Evolutionary conservation across 164 flowering plant genomes (phyloP).

Genomic region (Houttuynia cordata): DNA sequence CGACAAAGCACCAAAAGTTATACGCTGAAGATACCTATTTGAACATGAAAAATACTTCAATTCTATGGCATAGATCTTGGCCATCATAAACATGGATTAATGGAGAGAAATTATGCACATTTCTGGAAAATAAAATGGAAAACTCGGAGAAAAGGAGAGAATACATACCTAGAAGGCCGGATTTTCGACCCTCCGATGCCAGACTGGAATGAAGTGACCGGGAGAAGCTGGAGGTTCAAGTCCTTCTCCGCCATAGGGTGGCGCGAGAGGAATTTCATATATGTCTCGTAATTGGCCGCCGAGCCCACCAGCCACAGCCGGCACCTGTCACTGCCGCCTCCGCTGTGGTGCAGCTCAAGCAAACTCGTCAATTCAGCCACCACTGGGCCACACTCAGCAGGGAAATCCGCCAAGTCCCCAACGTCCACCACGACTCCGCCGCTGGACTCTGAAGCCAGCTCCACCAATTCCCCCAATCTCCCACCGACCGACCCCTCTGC

Average conservation of each 20-base stretch:
- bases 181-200: constrained; percentile 32
- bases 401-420: constrained; percentile 59
- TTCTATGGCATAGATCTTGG: too few species aligned
- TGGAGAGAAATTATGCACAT: neutral
- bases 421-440: constrained; percentile 44
- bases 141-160: neutral
- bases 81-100: neutral
- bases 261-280: constrained; percentile 39
- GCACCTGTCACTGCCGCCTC: constrained; percentile 6
- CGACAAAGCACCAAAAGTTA: too few species aligned
- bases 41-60: too few species aligned
- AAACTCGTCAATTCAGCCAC: constrained; percentile 36
- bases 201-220: constrained; percentile 50
- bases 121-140: neutral
- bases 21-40: too few species aligned
- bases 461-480: constrained; percentile 16
- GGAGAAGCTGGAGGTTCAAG: constrained; percentile 73
- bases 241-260: constrained; percentile 75
- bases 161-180: constrained; percentile 40
- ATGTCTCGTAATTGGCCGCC: constrained; percentile 47
- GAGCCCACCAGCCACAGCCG: constrained; percentile 66
- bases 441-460: constrained; percentile 11
- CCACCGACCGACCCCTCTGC: constrained; percentile 13
- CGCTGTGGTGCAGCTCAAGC: constrained; percentile 22
- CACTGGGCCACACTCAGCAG: constrained; percentile 22